phyloP scores from a whole-genome alignment of 2,329 filamentous ascomycete genomes.

The Aureobasidium leucospermi region DNA sequence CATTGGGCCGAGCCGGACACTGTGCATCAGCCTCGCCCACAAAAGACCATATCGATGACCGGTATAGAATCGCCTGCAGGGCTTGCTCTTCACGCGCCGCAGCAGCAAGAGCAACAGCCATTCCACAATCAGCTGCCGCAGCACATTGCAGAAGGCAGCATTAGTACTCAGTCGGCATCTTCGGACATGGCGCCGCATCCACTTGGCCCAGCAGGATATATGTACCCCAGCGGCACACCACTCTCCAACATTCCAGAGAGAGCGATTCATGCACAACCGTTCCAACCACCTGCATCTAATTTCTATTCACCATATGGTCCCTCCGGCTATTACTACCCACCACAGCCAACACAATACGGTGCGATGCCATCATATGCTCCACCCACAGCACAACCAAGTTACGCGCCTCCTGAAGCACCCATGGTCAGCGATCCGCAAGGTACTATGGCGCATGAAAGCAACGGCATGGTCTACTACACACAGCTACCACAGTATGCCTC shows the following conservation, averaged over 20 bases:
- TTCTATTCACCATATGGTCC: constrained; percentile 53
- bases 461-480: constrained; percentile 91
- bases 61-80: constrained; percentile 75
- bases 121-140: constrained; percentile 93
- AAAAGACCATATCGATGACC: constrained; percentile 87
- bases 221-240: constrained; percentile 67
- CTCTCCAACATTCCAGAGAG: constrained; percentile 88
- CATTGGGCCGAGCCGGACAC: constrained; percentile 55
- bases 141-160: constrained; percentile 49
- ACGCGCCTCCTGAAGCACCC: constrained; percentile 14
- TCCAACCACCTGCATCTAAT: constrained; percentile 60
- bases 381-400: constrained; percentile 28
- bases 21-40: constrained; percentile 91
- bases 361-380: constrained; percentile 25
- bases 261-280: constrained; percentile 81
- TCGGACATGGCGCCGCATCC: constrained; percentile 38
- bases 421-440: constrained; percentile 32
- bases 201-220: constrained; percentile 43
- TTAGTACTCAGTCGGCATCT: constrained; percentile 39
- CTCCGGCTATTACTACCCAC: constrained; percentile 64
- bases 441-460: constrained; percentile 75
- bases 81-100: constrained; percentile 51
- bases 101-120: constrained; percentile 67
- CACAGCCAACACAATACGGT: constrained; percentile 20
- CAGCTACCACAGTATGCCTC: constrained; percentile 14